A percentile compares a stretch with the other conserved stretches of the same genome.
These are phyloP conservation scores for Solanum chilense DNA, from an alignment of 257 asterid genomes.

Conservation along the genomic window DNA sequence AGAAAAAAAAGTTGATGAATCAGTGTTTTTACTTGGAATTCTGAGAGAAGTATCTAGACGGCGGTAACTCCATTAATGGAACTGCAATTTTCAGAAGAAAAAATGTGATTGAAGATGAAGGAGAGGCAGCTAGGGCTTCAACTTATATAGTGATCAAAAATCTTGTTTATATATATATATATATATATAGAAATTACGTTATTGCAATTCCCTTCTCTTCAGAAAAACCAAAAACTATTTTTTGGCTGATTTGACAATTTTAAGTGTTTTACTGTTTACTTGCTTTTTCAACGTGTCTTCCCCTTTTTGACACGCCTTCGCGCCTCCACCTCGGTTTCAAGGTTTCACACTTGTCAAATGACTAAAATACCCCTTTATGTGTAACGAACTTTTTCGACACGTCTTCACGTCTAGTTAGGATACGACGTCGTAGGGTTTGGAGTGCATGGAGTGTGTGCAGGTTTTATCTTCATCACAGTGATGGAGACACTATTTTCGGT, in stretches of 20 bases:
- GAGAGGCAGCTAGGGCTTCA: background rate
- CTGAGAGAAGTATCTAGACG: constrained; percentile 34
- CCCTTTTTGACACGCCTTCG: background rate
- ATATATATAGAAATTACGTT: background rate
- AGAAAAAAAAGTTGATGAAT: background rate
- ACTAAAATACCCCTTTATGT: background rate
- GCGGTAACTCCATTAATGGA: constrained; percentile 49
- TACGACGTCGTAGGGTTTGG: no score
- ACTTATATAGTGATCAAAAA: background rate
- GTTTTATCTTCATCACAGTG: no score
- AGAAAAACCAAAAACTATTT: constrained; percentile 15
- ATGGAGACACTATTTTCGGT: no score
- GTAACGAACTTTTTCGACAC: background rate
- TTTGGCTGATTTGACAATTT: background rate
- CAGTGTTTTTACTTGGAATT: background rate
- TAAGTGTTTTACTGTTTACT: constrained; percentile 6
- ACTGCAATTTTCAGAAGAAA: background rate
- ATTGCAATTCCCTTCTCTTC: background rate
- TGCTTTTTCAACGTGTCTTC: background rate
- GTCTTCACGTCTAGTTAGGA: no score
- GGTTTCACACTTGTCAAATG: background rate
- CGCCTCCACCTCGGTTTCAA: background rate
- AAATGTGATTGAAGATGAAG: background rate
- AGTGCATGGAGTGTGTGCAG: no score
- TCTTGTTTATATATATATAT: background rate